A percentile compares a stretch with the other conserved stretches of the same genome.
Conservation (phyloP, 441 rosid species). For the Pelargonium fulgidum region DNA sequence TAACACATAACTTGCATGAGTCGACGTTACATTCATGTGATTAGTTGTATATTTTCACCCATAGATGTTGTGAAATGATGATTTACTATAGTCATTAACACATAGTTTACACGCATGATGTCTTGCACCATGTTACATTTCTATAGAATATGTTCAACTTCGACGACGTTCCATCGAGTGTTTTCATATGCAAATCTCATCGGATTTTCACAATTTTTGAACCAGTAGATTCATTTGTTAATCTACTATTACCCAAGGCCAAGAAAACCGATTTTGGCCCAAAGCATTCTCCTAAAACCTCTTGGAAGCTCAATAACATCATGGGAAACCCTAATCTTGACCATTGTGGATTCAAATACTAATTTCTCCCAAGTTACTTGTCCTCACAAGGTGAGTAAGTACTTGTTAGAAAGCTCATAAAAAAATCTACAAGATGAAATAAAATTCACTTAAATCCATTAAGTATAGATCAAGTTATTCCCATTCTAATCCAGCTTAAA, state of each 20-base stretch:
- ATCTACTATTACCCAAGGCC: constrained; percentile 13
- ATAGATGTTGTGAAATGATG: no score
- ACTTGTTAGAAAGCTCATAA: constrained; percentile 47
- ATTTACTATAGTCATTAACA: no score
- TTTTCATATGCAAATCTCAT: constrained; percentile 19
- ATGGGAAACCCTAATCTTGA: constrained; percentile 31
- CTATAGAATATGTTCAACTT: constrained; percentile 35
- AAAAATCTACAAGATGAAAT: constrained; percentile 26
- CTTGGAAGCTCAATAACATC: constrained; percentile 26
- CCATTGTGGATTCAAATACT: constrained; percentile 33
- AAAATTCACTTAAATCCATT: constrained; percentile 27
- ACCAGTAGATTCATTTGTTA: constrained; percentile 24
- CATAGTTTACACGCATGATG: no score
- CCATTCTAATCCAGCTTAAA: constrained; percentile 35
- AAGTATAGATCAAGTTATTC: constrained; percentile 26
- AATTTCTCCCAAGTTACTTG: constrained; percentile 21
- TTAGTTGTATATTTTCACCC: no score
- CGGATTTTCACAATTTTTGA: constrained; percentile 26
- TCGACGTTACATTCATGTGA: no score
- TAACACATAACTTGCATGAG: no score
- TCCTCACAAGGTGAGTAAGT: background rate
- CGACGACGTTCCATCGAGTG: background rate
- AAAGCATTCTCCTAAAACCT: constrained; percentile 24
- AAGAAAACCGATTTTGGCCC: constrained; percentile 8
- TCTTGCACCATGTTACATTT: no score